A percentile compares a stretch with the other conserved stretches of the same genome.
Evolutionary conservation across 148 eudicot species (phyloP).

Genomic region (Pouteria glomerata): DNA sequence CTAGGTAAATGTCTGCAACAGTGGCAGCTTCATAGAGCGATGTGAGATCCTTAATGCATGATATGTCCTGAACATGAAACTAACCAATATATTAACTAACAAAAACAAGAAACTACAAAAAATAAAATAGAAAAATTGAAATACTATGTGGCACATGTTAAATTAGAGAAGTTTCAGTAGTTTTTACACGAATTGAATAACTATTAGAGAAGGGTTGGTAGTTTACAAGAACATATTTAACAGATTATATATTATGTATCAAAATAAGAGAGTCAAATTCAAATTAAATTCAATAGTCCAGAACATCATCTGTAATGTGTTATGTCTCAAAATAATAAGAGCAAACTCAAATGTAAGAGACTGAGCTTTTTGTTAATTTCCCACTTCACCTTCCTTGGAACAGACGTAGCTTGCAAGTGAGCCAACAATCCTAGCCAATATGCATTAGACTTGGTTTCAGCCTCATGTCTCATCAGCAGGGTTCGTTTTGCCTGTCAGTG

Average conservation of each 20-base stretch:
- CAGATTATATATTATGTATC: too few species aligned
- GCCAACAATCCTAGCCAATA: conserved; percentile 97
- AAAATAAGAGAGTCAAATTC: neutral
- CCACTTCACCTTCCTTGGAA: conserved; percentile 77
- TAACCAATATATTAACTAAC: neutral
- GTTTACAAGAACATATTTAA: too few species aligned
- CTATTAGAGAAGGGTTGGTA: too few species aligned
- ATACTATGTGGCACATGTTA: neutral
- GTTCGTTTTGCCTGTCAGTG: conserved; percentile 74
- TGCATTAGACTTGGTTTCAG: conserved; percentile 92
- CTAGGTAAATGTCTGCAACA: conserved; percentile 66
- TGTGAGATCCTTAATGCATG: conserved; percentile 84
- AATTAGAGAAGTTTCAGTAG: neutral
- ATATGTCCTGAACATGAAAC: conserved; percentile 57
- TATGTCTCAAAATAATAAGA: neutral
- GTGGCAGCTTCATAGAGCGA: conserved; percentile 74
- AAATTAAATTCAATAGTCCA: neutral
- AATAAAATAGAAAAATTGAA: neutral
- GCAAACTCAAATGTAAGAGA: neutral
- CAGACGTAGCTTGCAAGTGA: conserved; percentile 84
- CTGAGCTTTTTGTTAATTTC: neutral
- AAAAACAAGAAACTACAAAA: neutral
- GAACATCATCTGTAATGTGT: neutral
- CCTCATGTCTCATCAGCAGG: conserved; percentile 93
- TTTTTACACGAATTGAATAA: neutral